Base-by-base conservation (phyloP, 768 basidiomycete genomes). In the Tricholoma saponaceum region DNA sequence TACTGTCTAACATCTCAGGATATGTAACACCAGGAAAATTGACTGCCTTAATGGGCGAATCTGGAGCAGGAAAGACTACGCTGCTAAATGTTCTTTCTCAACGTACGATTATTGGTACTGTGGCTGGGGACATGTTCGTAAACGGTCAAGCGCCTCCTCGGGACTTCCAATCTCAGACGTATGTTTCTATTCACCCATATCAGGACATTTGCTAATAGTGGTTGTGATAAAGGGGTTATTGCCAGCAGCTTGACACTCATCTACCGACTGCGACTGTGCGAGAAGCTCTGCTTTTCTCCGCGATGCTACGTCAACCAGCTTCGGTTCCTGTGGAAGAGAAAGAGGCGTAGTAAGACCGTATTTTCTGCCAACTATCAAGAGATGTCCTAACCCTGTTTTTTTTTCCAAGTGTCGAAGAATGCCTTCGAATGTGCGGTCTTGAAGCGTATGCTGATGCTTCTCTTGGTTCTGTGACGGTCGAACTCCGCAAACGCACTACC, bases 201-300 rank as follows among this genome's bases (percentile, higher is more conserved):
- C 47, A n/a, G n/a, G n/a, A n/a, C n/a, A n/a, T n/a, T 23, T 23
- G 25, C 16, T 54, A 14, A 25, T 54, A 55, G 12, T 55, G 16
- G 37, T 14, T 32, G 56, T 59, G 41, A n/a, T 58, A 12, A 25
- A 88, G 85, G 50, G 92, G 90, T 0, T 95, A 93, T 65, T 90
- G 87, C 57, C 92, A 95, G 65, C 94, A 96, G 66, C 83, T 83
- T 77, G 91, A 92, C 62, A 87, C 85, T 0, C 93, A 95, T 71
- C 78, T 88, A 18, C 80, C 84, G 23, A 83, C 85, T 7, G 72
- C 83, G 1, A 94, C 90, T n/a, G n/a, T n/a, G n/a, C n/a, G n/a
- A n/a, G n/a, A n/a, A n/a, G n/a, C n/a, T n/a, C n/a, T n/a, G n/a
- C 71, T 83, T 39, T 88, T 92, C 71, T 93, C 91, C 1, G 92